Evolutionary conservation across 371 early-diverging fungal genomes (phyloP), one percentile per base, ranked within the genome.

Genomic region (Syncephalastrum racemosum): DNA sequence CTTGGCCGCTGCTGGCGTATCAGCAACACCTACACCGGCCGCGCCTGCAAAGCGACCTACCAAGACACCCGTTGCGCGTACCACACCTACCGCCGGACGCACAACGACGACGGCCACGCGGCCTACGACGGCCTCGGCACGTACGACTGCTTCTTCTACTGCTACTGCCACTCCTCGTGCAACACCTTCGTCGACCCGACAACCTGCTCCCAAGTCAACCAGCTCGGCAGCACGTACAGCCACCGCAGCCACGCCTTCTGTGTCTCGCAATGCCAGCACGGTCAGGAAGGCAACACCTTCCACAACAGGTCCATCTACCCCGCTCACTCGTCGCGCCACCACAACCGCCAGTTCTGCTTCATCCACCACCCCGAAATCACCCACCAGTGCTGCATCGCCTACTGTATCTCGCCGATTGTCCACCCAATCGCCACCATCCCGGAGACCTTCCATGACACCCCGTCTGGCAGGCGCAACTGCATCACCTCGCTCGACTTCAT

Each of bases 1-100:
- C 15, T 54, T 63, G 18, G 63, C 63, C 13, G 63, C 63, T 20
- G 63, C 59, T 15, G 63, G 63, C 31, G 60, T 60, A n/a, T 16
- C 44, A 7, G 15, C 45, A 16, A 50, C 55, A 2, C 18, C 61
- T n/a, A 53, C 53, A 27, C 18, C 56, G 10, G 54, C 64, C 7
- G 27, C 59, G 8, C 54, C 61, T 48, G 48, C 55, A 10, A 46
- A 24, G 25, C 59, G 59, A 22, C 47, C 59, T 24, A 53, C 48
- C 36, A 59, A 53, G 48, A 59, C 60, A 22, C 44, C 60, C 46
- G 16, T 41, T 2, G 23, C 52, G 10, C 20, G 43, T 6, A 46
- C 59, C 12, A 51, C 58, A 19, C 42, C 46, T 51, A 14, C 57
- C 20, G 16, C 50, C 10, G 39, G 31, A 40, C 46, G 31, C 25